A percentile compares a stretch with the other conserved stretches of the same genome.
These are phyloP conservation scores for Ciborinia camelliae DNA, from an alignment of 2,329 filamentous ascomycete species.

Conservation along the genomic window DNA sequence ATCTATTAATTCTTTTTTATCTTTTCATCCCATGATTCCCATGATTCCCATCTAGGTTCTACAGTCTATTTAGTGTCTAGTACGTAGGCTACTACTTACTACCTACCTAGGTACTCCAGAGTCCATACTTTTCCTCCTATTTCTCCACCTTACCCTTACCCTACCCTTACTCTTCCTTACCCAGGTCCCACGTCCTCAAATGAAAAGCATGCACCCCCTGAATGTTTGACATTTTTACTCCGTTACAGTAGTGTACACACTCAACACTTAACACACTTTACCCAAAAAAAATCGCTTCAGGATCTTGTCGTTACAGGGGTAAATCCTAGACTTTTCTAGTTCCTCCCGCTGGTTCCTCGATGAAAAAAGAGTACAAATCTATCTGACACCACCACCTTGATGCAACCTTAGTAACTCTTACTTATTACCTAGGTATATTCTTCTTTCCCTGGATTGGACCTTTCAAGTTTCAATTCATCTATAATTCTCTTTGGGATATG, in stretches of 20 bases:
- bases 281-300: not conserved
- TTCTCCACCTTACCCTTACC: not conserved
- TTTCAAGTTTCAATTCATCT: too few species aligned
- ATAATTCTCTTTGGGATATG: not conserved
- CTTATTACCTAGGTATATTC: too few species aligned
- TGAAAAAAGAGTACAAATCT: not conserved
- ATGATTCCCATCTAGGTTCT: too few species aligned
- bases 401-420: too few species aligned
- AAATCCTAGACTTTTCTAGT: not conserved
- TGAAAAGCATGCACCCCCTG: constrained; percentile 10
- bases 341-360: constrained; percentile 3
- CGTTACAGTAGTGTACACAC: too few species aligned
- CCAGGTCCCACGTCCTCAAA: constrained; percentile 5
- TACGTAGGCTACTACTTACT: too few species aligned
- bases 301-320: not conserved
- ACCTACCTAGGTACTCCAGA: too few species aligned
- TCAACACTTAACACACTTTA: not conserved
- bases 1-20: too few species aligned
- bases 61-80: too few species aligned
- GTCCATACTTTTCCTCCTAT: not conserved
- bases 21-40: not conserved
- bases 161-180: not conserved
- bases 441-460: not conserved
- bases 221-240: constrained; percentile 15
- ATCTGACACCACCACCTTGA: not conserved